A percentile compares a stretch with the other conserved stretches of the same genome.
These are phyloP conservation scores for Emericellopsis atlantica DNA, from an alignment of 2,329 filamentous ascomycete species.

Conservation along the genomic window DNA sequence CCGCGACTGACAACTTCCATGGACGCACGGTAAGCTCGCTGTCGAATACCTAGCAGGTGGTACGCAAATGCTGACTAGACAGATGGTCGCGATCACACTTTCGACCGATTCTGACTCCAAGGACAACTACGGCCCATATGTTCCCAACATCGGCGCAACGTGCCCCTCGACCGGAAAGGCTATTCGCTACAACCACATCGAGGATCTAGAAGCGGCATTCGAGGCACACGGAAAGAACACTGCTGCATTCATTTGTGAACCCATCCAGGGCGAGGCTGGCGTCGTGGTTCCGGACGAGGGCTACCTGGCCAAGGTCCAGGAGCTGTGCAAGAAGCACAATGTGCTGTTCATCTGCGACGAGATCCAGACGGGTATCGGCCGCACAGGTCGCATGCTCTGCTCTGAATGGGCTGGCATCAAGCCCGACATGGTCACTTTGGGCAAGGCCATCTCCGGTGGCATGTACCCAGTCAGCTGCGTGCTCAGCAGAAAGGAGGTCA, in stretches of 20 bases:
- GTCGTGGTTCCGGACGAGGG: constrained; percentile 88
- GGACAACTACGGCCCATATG: constrained; percentile 92
- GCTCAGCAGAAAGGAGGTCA: constrained; percentile 75
- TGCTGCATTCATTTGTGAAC: constrained; percentile 88
- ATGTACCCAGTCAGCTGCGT: constrained; percentile 99
- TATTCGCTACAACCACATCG: constrained; percentile 78
- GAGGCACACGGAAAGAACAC: constrained; percentile 73
- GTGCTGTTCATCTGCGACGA: constrained; percentile 95
- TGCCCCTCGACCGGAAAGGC: constrained; percentile 62
- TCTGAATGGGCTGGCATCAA: constrained; percentile 91
- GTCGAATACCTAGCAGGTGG: neutral
- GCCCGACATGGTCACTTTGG: constrained; percentile 86
- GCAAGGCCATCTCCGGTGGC: constrained; percentile 95
- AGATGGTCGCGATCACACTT: constrained; percentile 92
- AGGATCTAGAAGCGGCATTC: constrained; percentile 67
- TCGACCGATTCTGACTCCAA: constrained; percentile 92
- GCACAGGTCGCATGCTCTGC: constrained; percentile 88
- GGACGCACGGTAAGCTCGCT: constrained; percentile 64
- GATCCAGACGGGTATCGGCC: constrained; percentile 94
- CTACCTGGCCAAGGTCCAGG: constrained; percentile 70
- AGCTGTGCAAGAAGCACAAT: constrained; percentile 88
- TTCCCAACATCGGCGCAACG: constrained; percentile 72
- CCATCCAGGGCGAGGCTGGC: constrained; percentile 94
- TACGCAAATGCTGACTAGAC: neutral
- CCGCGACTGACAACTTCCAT: constrained; percentile 88